Base-by-base conservation (phyloP, 148 eudicot species). In the Simmondsia chinensis region DNA sequence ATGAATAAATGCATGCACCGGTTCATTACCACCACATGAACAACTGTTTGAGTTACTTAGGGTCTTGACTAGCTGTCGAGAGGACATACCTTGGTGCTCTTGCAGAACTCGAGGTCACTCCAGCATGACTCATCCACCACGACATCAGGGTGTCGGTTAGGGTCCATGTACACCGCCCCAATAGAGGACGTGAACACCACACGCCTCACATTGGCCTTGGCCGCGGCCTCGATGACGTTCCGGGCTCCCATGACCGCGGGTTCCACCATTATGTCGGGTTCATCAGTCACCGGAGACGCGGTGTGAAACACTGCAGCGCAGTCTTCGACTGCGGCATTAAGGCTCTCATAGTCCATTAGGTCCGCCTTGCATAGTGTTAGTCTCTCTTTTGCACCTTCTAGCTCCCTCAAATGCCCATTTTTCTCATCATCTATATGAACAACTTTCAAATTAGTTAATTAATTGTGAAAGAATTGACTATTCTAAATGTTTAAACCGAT, bases 21-120 rank as follows among this genome's bases (percentile, higher is more conserved):
- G n/a, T n/a, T n/a, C n/a, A n/a, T n/a, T n/a, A n/a, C n/a, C n/a
- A n/a, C n/a, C n/a, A n/a, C n/a, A n/a, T n/a, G n/a, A n/a, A n/a
- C n/a, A n/a, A n/a, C n/a, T n/a, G n/a, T n/a, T n/a, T n/a, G n/a
- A n/a, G n/a, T n/a, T n/a, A n/a, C n/a, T n/a, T n/a, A n/a, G n/a
- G n/a, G n/a, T n/a, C n/a, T n/a, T n/a, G n/a, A n/a, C n/a, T n/a
- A n/a, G n/a, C n/a, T 3, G 18, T 2, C 3, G n/a, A 16, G 19
- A 33, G 31, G 39, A 20, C 29, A 28, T 7, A 82, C 96, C 96
- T 83, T 88, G 22, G 96, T 88, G 68, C 53, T 73, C 54, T 80
- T 83, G 83, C 96, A 88, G 58, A 84, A 89, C 17, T 89, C 88
- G 47, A 85, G 97, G 49, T 89, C 93, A 61, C 97, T 89, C 97